Percentiles rank a stretch among this genome's conserved stretches.
These are phyloP conservation scores for Leccinum obscurum DNA, from an alignment of 768 basidiomycete genomes.

Conservation along the genomic window DNA sequence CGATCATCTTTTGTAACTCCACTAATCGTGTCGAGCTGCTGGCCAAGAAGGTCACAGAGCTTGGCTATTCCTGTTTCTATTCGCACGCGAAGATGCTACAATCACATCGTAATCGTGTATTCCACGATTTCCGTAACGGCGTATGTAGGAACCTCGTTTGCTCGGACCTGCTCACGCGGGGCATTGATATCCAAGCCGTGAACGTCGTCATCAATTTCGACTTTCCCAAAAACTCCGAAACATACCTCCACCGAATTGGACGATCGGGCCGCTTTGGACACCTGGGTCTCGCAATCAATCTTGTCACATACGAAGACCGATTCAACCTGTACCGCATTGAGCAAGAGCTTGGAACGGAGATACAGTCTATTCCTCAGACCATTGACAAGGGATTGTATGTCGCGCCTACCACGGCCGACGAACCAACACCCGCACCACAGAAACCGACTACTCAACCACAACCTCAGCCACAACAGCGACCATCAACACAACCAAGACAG, in stretches of 20 bases:
- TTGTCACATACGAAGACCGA: slow-evolving; percentile 96
- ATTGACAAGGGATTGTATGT: slow-evolving; percentile 96
- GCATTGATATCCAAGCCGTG: slow-evolving; percentile 99
- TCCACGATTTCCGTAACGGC: slow-evolving; percentile 99
- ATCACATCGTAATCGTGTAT: slow-evolving; percentile 97
- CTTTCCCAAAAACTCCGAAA: slow-evolving; percentile 98
- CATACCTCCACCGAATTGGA: slow-evolving; percentile 97
- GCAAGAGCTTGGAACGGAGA: slow-evolving; percentile 97
- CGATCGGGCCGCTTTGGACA: slow-evolving; percentile 98
- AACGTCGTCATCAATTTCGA: slow-evolving; percentile 99
- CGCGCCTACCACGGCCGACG: slow-evolving; percentile 58
- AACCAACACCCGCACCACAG: slow-evolving; percentile 48
- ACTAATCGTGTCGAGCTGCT: slow-evolving; percentile 99
- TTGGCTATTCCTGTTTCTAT: slow-evolving; percentile 99
- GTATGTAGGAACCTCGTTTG: slow-evolving; percentile 99
- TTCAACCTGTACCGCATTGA: slow-evolving; percentile 98
- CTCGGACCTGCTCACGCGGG: slow-evolving; percentile 94
- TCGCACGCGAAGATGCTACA: slow-evolving; percentile 99
- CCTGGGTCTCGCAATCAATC: slow-evolving; percentile 94
- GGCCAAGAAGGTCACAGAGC: slow-evolving; percentile 98
- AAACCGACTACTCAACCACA: slow-evolving; percentile 37
- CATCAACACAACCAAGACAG: slow-evolving; percentile 29
- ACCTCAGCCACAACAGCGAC: slow-evolving; percentile 30
- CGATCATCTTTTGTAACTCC: slow-evolving; percentile 99
- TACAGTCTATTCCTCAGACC: slow-evolving; percentile 87